Percentiles rank a stretch among this genome's conserved stretches.
Evolutionary conservation across 257 asterid genomes (phyloP).

Genomic region (Euphrasia confusa): DNA sequence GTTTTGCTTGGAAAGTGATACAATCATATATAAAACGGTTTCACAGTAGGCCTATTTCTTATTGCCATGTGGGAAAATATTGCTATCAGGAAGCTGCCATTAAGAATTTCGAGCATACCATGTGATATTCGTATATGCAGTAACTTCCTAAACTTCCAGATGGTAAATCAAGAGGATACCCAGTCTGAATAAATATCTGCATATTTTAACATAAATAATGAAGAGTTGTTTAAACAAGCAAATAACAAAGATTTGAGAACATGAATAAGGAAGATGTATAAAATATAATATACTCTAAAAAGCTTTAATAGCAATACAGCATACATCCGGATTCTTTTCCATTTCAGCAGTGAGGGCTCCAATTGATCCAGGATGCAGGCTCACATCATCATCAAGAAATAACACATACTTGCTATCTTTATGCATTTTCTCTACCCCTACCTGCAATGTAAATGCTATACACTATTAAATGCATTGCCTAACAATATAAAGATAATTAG

Average conservation of each 20-base stretch:
- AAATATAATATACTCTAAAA: constrained; percentile 2
- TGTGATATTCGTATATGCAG: constrained; percentile 98
- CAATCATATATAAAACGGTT: no score
- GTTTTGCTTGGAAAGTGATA: no score
- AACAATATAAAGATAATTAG: constrained; percentile 11
- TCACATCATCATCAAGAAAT: constrained; percentile 95
- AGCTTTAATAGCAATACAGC: background rate
- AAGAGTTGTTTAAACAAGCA: constrained; percentile 23
- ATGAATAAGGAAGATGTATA: constrained; percentile 16
- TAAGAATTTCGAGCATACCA: constrained; percentile 50
- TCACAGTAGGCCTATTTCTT: background rate
- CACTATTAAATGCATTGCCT: constrained; percentile 15
- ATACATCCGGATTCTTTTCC: constrained; percentile 92
- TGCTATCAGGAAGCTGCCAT: constrained; percentile 19
- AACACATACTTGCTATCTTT: constrained; percentile 86
- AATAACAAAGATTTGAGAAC: constrained; percentile 16
- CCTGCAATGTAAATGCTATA: constrained; percentile 40
- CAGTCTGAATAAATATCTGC: constrained; percentile 99
- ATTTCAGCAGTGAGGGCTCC: constrained; percentile 94
- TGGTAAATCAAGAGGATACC: constrained; percentile 98
- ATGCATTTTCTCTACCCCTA: constrained; percentile 92
- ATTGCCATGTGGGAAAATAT: background rate
- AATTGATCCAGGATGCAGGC: constrained; percentile 97
- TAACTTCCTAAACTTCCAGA: constrained; percentile 99
- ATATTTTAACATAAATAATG: constrained; percentile 22